These are phyloP conservation scores for Sphaceloma murrayae DNA, from an alignment of 2,329 filamentous ascomycete genomes.

Conservation along the genomic window DNA sequence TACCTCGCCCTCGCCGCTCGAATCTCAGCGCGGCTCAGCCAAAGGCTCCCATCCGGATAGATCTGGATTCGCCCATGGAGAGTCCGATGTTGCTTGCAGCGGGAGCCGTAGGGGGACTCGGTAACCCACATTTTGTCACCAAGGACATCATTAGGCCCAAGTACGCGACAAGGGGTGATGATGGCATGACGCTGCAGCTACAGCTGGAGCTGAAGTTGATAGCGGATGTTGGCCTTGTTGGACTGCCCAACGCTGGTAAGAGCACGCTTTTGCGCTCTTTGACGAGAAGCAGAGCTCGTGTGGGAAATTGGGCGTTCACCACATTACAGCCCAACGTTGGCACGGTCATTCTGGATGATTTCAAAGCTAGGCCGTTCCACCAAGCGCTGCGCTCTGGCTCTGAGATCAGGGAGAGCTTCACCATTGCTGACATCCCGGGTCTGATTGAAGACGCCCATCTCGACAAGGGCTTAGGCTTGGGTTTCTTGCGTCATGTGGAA, in stretches of 20 bases:
- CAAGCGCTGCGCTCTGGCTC: constrained; percentile 32
- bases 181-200: constrained; percentile 65
- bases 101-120: constrained; percentile 79
- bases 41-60: constrained; percentile 54
- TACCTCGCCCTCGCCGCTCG: constrained; percentile 48
- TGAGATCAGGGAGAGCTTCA: constrained; percentile 63
- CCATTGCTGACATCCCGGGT: constrained; percentile 90
- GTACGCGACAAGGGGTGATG: constrained; percentile 80
- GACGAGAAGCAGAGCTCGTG: constrained; percentile 76
- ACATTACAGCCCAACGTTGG: constrained; percentile 92
- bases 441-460: constrained; percentile 87
- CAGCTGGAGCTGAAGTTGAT: constrained; percentile 90
- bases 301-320: constrained; percentile 95
- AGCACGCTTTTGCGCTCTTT: constrained; percentile 81
- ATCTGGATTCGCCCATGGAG: constrained; percentile 60
- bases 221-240: constrained; percentile 88
- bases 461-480: constrained; percentile 81
- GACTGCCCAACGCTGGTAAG: constrained; percentile 92
- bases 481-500: constrained; percentile 89
- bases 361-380: constrained; percentile 61
- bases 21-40: constrained; percentile 59
- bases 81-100: constrained; percentile 76
- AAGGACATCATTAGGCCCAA: constrained; percentile 66
- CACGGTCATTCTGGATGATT: constrained; percentile 83
- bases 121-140: constrained; percentile 86